These are phyloP conservation scores for Heritiera fomes DNA, from an alignment of 345 rosid species.

Conservation along the genomic window DNA sequence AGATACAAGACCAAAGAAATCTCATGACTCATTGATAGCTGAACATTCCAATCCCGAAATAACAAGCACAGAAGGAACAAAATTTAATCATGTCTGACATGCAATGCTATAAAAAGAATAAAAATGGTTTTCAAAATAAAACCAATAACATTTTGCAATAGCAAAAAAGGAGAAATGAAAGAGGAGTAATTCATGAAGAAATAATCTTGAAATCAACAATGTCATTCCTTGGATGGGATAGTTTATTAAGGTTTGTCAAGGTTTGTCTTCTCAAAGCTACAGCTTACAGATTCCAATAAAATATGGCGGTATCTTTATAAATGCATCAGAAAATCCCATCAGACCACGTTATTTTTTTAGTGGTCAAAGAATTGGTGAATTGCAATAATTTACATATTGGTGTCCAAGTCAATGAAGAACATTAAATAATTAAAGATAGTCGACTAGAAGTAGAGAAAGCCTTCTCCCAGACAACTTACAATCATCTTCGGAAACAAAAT, in stretches of 20 bases:
- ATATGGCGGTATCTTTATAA: not conserved
- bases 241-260: not conserved
- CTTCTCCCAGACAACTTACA: not conserved
- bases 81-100: not conserved
- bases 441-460: not conserved
- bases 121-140: too few relatives aligned
- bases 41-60: not conserved
- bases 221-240: not conserved
- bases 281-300: not conserved
- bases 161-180: not conserved
- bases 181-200: not conserved
- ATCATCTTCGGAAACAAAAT: not conserved
- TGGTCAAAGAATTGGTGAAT: not conserved
- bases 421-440: not conserved
- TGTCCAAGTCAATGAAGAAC: not conserved
- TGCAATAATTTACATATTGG: not conserved
- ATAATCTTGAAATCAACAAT: not conserved
- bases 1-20: not conserved
- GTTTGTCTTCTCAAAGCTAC: not conserved
- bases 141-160: not conserved
- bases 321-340: not conserved
- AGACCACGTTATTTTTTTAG: not conserved
- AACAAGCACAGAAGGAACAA: not conserved
- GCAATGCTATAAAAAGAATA: too few relatives aligned
- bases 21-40: not conserved